These are phyloP conservation scores for Saccharum spontaneum DNA, from an alignment of 176 grass and related monocot genomes.

Conservation along the genomic window DNA sequence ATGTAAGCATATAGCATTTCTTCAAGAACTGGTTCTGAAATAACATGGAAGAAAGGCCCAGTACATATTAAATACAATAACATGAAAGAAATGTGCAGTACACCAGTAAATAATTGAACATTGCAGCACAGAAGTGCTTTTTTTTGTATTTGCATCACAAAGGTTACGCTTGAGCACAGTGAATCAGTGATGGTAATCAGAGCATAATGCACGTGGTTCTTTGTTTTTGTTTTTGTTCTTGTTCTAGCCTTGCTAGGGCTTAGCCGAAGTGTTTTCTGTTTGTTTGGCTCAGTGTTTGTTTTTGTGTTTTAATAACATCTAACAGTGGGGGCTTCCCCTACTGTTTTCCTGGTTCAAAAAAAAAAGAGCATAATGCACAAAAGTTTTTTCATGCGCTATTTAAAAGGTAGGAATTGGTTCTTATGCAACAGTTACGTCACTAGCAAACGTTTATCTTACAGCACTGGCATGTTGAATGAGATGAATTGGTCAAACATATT, in stretches of 20 bases:
- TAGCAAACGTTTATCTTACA: not conserved
- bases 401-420: not conserved
- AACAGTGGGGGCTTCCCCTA: too few relatives aligned
- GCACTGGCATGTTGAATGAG: not conserved
- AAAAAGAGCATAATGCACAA: not conserved
- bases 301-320: too few relatives aligned
- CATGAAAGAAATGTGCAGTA: not conserved
- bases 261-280: too few relatives aligned
- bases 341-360: too few relatives aligned
- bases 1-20: not conserved
- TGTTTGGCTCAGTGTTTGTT: too few relatives aligned
- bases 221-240: too few relatives aligned
- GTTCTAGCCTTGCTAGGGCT: too few relatives aligned
- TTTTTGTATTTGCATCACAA: not conserved
- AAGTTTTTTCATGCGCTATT: not conserved
- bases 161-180: not conserved
- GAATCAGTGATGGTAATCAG: not conserved
- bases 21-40: not conserved
- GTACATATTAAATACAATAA: not conserved
- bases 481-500: not conserved
- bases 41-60: constrained; percentile 1
- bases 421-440: not conserved
- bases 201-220: not conserved
- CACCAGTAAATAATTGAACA: not conserved
- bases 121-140: not conserved